A percentile compares a stretch with the other conserved stretches of the same genome.
These are phyloP conservation scores for Arthrobotrys sphaeroides DNA, from an alignment of 2,329 filamentous ascomycete genomes.

Conservation along the genomic window DNA sequence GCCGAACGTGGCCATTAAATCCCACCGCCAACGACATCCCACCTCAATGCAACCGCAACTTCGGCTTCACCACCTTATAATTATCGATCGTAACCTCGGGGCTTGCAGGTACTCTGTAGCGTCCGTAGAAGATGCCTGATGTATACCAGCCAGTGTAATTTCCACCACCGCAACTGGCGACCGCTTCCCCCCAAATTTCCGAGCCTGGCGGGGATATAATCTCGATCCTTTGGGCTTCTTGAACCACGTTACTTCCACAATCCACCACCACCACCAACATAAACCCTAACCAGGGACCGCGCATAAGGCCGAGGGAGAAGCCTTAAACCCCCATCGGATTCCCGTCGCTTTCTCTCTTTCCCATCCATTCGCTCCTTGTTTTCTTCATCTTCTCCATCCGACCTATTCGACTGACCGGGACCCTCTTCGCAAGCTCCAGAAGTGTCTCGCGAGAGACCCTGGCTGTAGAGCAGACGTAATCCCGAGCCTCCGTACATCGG, in stretches of 20 bases:
- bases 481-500: background rate
- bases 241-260: background rate
- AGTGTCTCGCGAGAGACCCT: background rate
- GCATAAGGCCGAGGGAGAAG: background rate
- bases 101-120: no score
- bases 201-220: conserved; percentile 27
- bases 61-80: no score
- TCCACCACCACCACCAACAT: background rate
- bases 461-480: background rate
- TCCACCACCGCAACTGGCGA: background rate
- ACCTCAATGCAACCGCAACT: background rate
- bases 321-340: background rate
- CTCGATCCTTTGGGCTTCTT: background rate
- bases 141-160: conserved; percentile 8
- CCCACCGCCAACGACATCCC: background rate
- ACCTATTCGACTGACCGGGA: background rate
- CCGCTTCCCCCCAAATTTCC: conserved; percentile 22
- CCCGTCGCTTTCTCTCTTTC: background rate
- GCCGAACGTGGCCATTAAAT: conserved; percentile 9
- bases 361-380: background rate
- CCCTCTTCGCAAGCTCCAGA: background rate
- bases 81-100: no score
- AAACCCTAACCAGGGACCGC: background rate
- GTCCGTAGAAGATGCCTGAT: no score
- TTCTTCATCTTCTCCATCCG: background rate